These are phyloP conservation scores for Gossypium mustelinum DNA, from an alignment of 345 rosid species.

Conservation along the genomic window DNA sequence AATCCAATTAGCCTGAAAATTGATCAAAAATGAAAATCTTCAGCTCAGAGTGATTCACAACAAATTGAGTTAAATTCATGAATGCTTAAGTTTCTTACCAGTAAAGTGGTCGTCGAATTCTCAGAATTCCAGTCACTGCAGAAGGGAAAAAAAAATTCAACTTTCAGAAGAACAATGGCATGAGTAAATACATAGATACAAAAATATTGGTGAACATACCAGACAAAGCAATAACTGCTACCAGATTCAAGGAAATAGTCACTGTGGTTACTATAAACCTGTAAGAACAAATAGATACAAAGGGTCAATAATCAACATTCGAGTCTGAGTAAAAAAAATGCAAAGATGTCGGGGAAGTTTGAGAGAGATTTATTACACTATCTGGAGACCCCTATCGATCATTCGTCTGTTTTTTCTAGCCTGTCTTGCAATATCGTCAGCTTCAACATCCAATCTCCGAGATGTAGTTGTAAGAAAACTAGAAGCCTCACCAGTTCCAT, in stretches of 20 bases:
- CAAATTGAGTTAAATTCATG: not conserved
- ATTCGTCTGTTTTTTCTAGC: slow-evolving; percentile 49
- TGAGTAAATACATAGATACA: not conserved
- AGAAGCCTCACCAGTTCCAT: slow-evolving; percentile 24
- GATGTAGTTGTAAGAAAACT: slow-evolving; percentile 47
- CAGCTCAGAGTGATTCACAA: not conserved
- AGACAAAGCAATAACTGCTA: slow-evolving; percentile 40
- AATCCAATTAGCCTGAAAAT: slow-evolving; percentile 43
- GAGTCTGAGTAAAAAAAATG: not conserved
- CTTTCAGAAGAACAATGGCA: slow-evolving; percentile 1
- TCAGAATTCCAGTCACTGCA: slow-evolving; percentile 51
- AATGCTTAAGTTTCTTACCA: slow-evolving; percentile 31
- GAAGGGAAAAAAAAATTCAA: not conserved
- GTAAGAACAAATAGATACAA: slow-evolving; percentile 17
- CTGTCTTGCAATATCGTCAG: slow-evolving; percentile 36
- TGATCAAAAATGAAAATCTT: not conserved
- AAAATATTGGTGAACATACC: slow-evolving; percentile 26
- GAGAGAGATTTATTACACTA: slow-evolving; percentile 40
- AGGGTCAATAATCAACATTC: not conserved
- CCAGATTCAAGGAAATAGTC: slow-evolving; percentile 43
- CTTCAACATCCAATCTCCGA: slow-evolving; percentile 34
- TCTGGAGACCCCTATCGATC: slow-evolving; percentile 46
- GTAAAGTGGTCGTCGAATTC: slow-evolving; percentile 31
- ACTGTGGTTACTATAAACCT: slow-evolving; percentile 47
- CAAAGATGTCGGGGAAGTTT: not conserved